Percentiles rank a stretch among this genome's conserved stretches.
Conservation (phyloP, 228 moss, liverwort and hornwort genomes). For the Sphagnum fallax region DNA sequence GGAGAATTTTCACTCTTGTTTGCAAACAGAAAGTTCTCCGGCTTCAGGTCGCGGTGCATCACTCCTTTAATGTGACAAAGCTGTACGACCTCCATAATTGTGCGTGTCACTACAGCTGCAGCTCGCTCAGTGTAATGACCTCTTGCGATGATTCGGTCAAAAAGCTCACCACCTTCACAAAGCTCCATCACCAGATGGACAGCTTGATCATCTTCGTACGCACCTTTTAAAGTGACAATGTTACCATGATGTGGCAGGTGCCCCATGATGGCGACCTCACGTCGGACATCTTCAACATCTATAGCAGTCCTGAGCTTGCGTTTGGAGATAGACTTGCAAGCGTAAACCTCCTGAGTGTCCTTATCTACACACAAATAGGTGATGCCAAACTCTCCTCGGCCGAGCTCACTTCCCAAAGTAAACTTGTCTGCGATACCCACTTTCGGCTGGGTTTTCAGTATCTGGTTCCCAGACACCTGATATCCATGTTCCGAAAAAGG, state of each 20-base stretch:
- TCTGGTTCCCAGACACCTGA: slow-evolving; percentile 16
- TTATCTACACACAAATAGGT: slow-evolving; percentile 45
- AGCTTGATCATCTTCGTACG: slow-evolving; percentile 40
- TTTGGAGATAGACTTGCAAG: slow-evolving; percentile 37
- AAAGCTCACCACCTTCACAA: slow-evolving; percentile 55
- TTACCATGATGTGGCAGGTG: slow-evolving; percentile 39
- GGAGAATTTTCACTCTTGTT: slow-evolving; percentile 66
- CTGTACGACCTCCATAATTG: slow-evolving; percentile 53
- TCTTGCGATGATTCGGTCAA: slow-evolving; percentile 53
- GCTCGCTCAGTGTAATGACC: slow-evolving; percentile 53
- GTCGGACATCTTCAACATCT: slow-evolving; percentile 48
- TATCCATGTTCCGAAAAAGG: slow-evolving; percentile 24
- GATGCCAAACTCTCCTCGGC: slow-evolving; percentile 57
- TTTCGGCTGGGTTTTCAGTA: slow-evolving; percentile 35
- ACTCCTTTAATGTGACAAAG: slow-evolving; percentile 74
- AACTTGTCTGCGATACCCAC: slow-evolving; percentile 34
- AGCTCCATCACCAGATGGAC: slow-evolving; percentile 59
- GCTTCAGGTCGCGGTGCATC: slow-evolving; percentile 89
- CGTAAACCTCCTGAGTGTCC: slow-evolving; percentile 39
- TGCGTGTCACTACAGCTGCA: slow-evolving; percentile 47
- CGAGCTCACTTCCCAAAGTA: slow-evolving; percentile 44
- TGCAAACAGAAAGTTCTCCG: slow-evolving; percentile 85
- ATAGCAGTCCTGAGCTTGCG: slow-evolving; percentile 34
- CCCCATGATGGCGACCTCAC: slow-evolving; percentile 38
- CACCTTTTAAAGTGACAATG: slow-evolving; percentile 34